Conservation (phyloP, 257 asterid genomes). For the Linaria vulgaris region DNA sequence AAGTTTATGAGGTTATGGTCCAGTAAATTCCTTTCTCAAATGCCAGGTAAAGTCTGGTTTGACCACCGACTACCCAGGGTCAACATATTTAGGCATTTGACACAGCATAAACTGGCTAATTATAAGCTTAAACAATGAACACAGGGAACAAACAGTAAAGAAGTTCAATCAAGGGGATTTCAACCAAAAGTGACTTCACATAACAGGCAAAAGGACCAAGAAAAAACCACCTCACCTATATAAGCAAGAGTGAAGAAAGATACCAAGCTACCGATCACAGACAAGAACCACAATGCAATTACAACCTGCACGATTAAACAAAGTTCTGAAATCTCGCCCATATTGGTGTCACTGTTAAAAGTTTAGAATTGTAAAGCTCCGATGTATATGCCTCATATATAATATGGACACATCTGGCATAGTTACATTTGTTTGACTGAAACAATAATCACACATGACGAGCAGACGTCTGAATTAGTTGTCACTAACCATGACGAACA, state of each 20-base stretch:
- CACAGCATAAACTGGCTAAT: not conserved
- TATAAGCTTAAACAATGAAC: not conserved
- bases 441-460: not conserved
- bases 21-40: not conserved
- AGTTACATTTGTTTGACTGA: not conserved
- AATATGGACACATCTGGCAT: not conserved
- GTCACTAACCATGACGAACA: conserved; percentile 78
- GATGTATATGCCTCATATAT: not conserved
- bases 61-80: conserved; percentile 3
- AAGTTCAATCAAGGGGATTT: not conserved
- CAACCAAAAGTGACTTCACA: conserved; percentile 8
- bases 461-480: conserved; percentile 11
- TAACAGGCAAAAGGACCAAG: conserved; percentile 11
- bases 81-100: not conserved
- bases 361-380: not conserved
- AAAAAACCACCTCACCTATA: conserved; percentile 52
- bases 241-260: conserved; percentile 84
- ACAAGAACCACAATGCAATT: conserved; percentile 82
- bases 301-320: conserved; percentile 75
- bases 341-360: not conserved
- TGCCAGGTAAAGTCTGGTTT: conserved; percentile 4
- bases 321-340: conserved; percentile 2
- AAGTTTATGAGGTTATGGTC: not conserved
- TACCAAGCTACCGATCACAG: conserved; percentile 80
- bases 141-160: conserved; percentile 12